A percentile compares a stretch with the other conserved stretches of the same genome.
These are phyloP conservation scores for Irineochytrium annulatum DNA, from an alignment of 192 early-diverging fungal species.

Conservation along the genomic window DNA sequence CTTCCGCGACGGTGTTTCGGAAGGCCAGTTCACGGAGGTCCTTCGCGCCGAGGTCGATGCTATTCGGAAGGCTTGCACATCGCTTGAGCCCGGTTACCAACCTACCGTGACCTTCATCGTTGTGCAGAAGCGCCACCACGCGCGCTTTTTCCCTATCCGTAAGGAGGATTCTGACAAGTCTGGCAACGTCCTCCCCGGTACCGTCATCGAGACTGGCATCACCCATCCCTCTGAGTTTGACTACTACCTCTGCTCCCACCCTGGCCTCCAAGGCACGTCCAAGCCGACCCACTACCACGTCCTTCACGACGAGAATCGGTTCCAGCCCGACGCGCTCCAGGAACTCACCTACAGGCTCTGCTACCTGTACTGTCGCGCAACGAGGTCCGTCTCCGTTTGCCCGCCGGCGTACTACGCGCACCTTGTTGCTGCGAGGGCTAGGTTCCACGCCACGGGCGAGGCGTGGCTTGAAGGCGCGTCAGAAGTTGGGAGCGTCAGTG, in stretches of 20 bases:
- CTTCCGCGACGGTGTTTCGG: conserved; percentile 76
- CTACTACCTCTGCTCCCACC: conserved; percentile 80
- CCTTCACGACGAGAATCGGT: conserved; percentile 80
- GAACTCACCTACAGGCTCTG: conserved; percentile 85
- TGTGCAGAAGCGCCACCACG: conserved; percentile 88
- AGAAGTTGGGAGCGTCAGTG: conserved; percentile 18
- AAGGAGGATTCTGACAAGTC: conserved; percentile 50
- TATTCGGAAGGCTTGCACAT: conserved; percentile 58
- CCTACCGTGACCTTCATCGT: conserved; percentile 81
- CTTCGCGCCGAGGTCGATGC: conserved; percentile 71
- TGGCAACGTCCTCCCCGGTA: conserved; percentile 59
- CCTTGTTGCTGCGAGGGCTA: conserved; percentile 78
- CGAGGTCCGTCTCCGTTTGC: conserved; percentile 79
- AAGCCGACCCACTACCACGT: conserved; percentile 91
- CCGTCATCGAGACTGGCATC: conserved; percentile 51
- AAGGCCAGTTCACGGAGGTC: conserved; percentile 78
- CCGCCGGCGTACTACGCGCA: conserved; percentile 94
- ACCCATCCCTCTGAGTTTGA: conserved; percentile 58
- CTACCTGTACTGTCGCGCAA: conserved; percentile 84
- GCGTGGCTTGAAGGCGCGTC: conserved; percentile 25
- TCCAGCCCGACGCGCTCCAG: conserved; percentile 74
- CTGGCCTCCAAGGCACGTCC: conserved; percentile 88
- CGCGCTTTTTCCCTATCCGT: conserved; percentile 62
- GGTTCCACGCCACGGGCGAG: conserved; percentile 74
- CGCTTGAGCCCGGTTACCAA: conserved; percentile 63